Percentiles rank a stretch among this genome's conserved stretches.
Conservation (phyloP, 805 yeast genomes). For the Brettanomyces custersianus region DNA sequence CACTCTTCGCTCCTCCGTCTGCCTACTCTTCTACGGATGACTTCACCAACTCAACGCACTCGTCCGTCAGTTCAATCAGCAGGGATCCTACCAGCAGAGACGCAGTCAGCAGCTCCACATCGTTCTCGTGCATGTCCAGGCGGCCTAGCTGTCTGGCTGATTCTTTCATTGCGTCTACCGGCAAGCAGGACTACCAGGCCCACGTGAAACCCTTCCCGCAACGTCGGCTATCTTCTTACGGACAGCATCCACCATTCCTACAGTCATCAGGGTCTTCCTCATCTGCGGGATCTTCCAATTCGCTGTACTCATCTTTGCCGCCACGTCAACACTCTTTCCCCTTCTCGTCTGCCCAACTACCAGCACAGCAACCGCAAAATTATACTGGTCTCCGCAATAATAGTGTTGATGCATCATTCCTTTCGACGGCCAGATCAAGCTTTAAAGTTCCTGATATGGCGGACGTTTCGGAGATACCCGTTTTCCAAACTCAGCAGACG, state of each 20-base stretch:
- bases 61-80: conserved; percentile 22
- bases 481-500: too few species aligned
- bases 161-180: conserved; percentile 1
- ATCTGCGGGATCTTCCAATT: too few species aligned
- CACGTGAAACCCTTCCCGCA: not conserved
- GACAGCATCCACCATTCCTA: not conserved
- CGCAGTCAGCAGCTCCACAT: conserved; percentile 2
- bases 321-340: conserved; percentile 5
- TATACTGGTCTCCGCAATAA: conserved; percentile 4
- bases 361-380: not conserved
- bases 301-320: conserved; percentile 1
- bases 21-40: conserved; percentile 8
- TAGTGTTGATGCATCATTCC: conserved; percentile 8
- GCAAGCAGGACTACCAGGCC: conserved; percentile 2
- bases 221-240: not conserved
- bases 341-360: not conserved
- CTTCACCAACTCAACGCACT: conserved; percentile 19
- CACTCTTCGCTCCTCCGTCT: conserved; percentile 10
- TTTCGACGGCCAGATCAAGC: not conserved
- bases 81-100: conserved; percentile 11
- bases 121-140: conserved; percentile 1
- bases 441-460: conserved; percentile 1
- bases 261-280: not conserved
- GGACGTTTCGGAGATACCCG: not conserved
- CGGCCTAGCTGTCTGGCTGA: conserved; percentile 5